Conservation (phyloP, 768 basidiomycete species). For the Podaxis sp. region DNA sequence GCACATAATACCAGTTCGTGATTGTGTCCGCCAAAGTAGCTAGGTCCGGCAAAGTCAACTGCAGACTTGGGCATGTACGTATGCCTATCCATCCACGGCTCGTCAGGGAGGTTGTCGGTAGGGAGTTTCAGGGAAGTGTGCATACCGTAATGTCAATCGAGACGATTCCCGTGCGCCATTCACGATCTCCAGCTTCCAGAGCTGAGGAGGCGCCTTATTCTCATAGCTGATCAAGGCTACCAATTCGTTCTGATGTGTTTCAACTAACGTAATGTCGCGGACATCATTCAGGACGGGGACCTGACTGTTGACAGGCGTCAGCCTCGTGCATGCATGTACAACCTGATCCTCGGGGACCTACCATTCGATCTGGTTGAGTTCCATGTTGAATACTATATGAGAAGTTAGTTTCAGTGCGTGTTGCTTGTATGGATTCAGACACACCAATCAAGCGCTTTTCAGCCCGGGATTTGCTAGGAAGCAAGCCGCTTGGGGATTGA, state of each 20-base stretch:
- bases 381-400: conserved; percentile 62
- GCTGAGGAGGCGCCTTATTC: conserved; percentile 74
- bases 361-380: conserved; percentile 67
- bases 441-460: conserved; percentile 77
- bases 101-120: neutral
- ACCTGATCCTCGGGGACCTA: conserved; percentile 27
- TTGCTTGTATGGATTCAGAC: conserved; percentile 24
- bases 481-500: conserved; percentile 59
- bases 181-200: conserved; percentile 70
- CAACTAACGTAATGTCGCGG: conserved; percentile 65
- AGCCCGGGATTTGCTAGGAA: conserved; percentile 65
- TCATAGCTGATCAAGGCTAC: conserved; percentile 74
- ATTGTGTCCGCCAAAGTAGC: conserved; percentile 80
- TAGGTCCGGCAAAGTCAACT: conserved; percentile 78
- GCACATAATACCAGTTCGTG: conserved; percentile 79
- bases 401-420: neutral
- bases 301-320: conserved; percentile 41
- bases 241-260: conserved; percentile 45
- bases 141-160: conserved; percentile 41
- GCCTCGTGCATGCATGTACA: conserved; percentile 8
- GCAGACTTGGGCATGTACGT: conserved; percentile 69
- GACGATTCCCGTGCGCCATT: conserved; percentile 36
- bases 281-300: conserved; percentile 75
- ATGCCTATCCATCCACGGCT: conserved; percentile 44
- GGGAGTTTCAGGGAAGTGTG: conserved; percentile 1